Evolutionary conservation across 2,329 filamentous ascomycete species (phyloP).

Genomic region (Fonsecaea multimorphosa): DNA sequence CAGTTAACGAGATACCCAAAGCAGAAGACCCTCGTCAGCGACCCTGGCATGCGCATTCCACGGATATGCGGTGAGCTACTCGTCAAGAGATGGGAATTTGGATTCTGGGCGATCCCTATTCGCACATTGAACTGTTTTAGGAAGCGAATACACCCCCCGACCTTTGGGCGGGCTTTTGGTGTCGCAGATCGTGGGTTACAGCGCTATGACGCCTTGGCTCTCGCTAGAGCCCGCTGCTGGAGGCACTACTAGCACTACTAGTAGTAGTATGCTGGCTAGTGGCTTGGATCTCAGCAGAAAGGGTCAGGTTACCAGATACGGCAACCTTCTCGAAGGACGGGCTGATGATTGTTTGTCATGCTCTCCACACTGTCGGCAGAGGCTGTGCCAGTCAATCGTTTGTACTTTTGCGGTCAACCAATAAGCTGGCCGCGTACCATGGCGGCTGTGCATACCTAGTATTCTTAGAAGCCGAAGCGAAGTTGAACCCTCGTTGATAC

Average conservation of each 20-base stretch:
- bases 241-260: too few species aligned
- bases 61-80: conserved; percentile 1
- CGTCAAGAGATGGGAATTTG: neutral
- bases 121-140: conserved; percentile 2
- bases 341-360: conserved; percentile 4
- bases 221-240: neutral
- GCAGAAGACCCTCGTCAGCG: neutral
- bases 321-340: conserved; percentile 26
- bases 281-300: neutral
- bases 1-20: neutral
- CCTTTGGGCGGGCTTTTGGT: conserved; percentile 1
- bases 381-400: neutral
- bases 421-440: neutral
- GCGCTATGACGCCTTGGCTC: neutral
- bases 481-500: neutral
- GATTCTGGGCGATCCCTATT: neutral
- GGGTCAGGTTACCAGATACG: conserved; percentile 20
- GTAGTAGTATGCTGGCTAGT: neutral
- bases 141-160: neutral
- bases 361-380: too few species aligned
- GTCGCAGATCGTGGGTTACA: conserved; percentile 4
- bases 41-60: neutral
- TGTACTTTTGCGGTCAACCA: conserved; percentile 16
- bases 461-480: conserved; percentile 18
- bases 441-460: conserved; percentile 24